Conservation (phyloP, 306 rosid genomes). For the Casuarina cunninghamiana region DNA sequence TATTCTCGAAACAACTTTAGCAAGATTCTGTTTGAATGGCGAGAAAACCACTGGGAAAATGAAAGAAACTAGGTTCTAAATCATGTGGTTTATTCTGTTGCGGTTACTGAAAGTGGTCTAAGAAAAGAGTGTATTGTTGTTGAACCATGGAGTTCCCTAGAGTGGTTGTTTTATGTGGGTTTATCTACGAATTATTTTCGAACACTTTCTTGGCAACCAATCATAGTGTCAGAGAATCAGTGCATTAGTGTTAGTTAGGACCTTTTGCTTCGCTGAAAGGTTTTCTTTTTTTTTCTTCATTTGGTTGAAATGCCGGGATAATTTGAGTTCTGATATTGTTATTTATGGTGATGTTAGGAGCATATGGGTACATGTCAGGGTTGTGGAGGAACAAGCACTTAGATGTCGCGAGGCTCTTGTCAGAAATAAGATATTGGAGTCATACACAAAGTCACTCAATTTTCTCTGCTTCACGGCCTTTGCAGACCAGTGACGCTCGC, state of each 20-base stretch:
- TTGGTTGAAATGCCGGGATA: background rate
- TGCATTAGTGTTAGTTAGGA: background rate
- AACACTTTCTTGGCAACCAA: background rate
- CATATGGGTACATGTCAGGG: constrained; percentile 29
- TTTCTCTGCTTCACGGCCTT: background rate
- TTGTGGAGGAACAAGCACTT: constrained; percentile 35
- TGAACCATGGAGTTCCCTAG: background rate
- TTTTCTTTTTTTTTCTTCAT: background rate
- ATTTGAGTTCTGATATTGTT: constrained; percentile 4
- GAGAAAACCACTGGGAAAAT: too few species aligned
- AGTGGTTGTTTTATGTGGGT: background rate
- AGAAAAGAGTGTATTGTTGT: background rate
- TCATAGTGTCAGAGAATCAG: background rate
- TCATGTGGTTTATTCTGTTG: background rate
- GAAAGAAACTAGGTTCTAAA: too few species aligned
- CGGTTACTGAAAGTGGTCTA: background rate
- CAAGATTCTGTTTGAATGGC: too few species aligned
- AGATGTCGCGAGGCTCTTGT: constrained; percentile 27
- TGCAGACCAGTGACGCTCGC: constrained; percentile 10
- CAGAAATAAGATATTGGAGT: constrained; percentile 22
- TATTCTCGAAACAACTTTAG: too few species aligned
- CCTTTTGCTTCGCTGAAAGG: background rate
- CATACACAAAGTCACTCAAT: background rate
- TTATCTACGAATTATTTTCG: background rate
- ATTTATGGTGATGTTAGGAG: constrained; percentile 23